These are phyloP conservation scores for Neoboletus subvelutipes DNA, from an alignment of 768 basidiomycete genomes.

Conservation along the genomic window DNA sequence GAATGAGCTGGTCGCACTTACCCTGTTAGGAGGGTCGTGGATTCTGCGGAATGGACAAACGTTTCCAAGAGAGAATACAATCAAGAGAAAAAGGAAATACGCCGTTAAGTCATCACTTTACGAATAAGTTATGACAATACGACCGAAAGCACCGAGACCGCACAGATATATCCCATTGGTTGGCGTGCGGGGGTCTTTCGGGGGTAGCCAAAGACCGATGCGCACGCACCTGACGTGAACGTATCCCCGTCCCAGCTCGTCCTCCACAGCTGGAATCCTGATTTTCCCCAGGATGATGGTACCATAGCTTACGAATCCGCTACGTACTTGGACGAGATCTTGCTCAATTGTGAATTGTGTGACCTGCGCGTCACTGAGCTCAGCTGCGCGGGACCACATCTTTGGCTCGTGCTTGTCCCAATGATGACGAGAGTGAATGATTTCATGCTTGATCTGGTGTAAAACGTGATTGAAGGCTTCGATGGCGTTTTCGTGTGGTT, in stretches of 20 bases:
- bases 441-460: slow-evolving; percentile 59
- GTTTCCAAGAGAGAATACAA: neutral
- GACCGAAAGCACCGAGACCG: slow-evolving; percentile 4
- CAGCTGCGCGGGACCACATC: slow-evolving; percentile 66
- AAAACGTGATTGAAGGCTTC: slow-evolving; percentile 62
- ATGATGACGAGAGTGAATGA: slow-evolving; percentile 61
- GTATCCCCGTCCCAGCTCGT: slow-evolving; percentile 60
- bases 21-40: slow-evolving; percentile 73
- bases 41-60: slow-evolving; percentile 44
- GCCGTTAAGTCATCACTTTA: slow-evolving; percentile 13
- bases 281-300: slow-evolving; percentile 76
- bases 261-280: slow-evolving; percentile 63
- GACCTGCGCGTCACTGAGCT: slow-evolving; percentile 52
- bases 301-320: slow-evolving; percentile 63
- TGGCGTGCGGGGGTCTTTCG: slow-evolving; percentile 3
- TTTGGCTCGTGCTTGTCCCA: slow-evolving; percentile 62
- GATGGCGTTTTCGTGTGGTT: slow-evolving; percentile 58
- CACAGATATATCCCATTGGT: slow-evolving; percentile 6
- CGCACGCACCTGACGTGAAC: slow-evolving; percentile 64
- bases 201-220: neutral
- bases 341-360: slow-evolving; percentile 47
- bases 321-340: slow-evolving; percentile 48
- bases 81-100: slow-evolving; percentile 4
- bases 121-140: slow-evolving; percentile 1
- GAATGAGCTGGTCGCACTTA: slow-evolving; percentile 29